Evolutionary conservation across 106 monocot species (phyloP).

Genomic region (Dioscorea dumetorum): DNA sequence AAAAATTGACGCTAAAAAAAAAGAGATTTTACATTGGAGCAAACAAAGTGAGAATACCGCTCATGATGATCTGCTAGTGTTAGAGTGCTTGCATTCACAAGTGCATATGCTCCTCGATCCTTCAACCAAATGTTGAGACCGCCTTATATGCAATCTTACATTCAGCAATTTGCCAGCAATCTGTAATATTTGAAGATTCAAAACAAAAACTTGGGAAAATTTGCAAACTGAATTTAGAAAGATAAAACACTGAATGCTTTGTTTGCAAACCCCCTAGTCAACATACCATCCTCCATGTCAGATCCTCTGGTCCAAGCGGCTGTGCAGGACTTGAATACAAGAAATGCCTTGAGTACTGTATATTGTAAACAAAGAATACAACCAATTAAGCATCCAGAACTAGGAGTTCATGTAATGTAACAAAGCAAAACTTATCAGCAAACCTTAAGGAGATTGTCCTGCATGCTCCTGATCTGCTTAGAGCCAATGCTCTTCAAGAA

Average conservation of each 20-base stretch:
- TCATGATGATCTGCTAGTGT: constrained; percentile 17
- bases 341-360: constrained; percentile 80
- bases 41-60: too few relatives aligned
- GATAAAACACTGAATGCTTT: not conserved
- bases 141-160: constrained; percentile 58
- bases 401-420: not conserved
- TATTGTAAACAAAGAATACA: constrained; percentile 2
- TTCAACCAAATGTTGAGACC: constrained; percentile 66
- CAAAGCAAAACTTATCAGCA: not conserved
- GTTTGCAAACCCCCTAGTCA: not conserved
- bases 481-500: constrained; percentile 52
- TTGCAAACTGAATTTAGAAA: not conserved
- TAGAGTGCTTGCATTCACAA: constrained; percentile 59
- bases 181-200: constrained; percentile 13
- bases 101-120: constrained; percentile 68
- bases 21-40: too few relatives aligned
- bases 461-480: constrained; percentile 58
- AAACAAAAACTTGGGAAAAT: not conserved
- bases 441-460: constrained; percentile 72
- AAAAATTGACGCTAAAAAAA: too few relatives aligned
- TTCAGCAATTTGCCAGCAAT: constrained; percentile 82
- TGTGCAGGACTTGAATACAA: constrained; percentile 80
- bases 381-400: not conserved
- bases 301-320: constrained; percentile 76
- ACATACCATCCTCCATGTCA: constrained; percentile 91